phyloP scores from a whole-genome alignment of 2,329 filamentous ascomycete species.

The Dactylellina sp. region DNA sequence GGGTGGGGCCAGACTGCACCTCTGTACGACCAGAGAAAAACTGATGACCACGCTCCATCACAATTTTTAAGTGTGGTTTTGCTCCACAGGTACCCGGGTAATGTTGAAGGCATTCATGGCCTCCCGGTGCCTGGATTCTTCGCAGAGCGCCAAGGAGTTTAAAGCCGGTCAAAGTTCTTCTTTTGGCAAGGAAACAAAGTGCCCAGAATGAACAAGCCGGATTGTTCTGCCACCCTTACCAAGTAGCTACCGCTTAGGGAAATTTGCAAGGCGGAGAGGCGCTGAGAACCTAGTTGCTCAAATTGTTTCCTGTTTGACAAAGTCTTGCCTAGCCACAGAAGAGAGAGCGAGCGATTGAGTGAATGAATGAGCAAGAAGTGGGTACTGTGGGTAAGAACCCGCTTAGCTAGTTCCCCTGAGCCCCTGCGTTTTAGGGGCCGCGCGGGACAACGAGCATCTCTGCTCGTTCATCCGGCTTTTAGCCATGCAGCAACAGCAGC shows the following conservation, averaged over 20 bases:
- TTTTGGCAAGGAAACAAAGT: constrained; percentile 25
- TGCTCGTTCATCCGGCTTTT: constrained; percentile 3
- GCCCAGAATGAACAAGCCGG: constrained; percentile 26
- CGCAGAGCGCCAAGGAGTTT: constrained; percentile 17
- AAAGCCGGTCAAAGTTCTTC: constrained; percentile 32
- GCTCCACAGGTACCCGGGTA: constrained; percentile 6
- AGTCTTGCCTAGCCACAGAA: constrained; percentile 19
- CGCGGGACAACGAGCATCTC: constrained; percentile 32
- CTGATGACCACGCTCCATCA: too few relatives aligned
- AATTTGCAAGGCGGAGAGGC: constrained; percentile 24
- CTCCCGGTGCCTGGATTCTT: constrained; percentile 6
- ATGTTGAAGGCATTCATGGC: constrained; percentile 22
- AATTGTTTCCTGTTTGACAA: constrained; percentile 49
- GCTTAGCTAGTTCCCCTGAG: constrained; percentile 34
- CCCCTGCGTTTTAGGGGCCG: constrained; percentile 55
- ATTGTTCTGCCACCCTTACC: constrained; percentile 25
- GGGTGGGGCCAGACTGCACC: background rate
- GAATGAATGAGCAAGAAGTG: too few relatives aligned
- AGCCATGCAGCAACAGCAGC: constrained; percentile 5
- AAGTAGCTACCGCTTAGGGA: constrained; percentile 17
- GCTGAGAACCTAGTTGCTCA: constrained; percentile 19
- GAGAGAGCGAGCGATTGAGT: background rate
- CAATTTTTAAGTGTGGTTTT: too few relatives aligned
- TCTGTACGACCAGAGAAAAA: too few relatives aligned
- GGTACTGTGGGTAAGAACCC: constrained; percentile 16